These are phyloP conservation scores for Oryza glumipatula DNA, from an alignment of 176 grass and related monocot species.

Conservation along the genomic window DNA sequence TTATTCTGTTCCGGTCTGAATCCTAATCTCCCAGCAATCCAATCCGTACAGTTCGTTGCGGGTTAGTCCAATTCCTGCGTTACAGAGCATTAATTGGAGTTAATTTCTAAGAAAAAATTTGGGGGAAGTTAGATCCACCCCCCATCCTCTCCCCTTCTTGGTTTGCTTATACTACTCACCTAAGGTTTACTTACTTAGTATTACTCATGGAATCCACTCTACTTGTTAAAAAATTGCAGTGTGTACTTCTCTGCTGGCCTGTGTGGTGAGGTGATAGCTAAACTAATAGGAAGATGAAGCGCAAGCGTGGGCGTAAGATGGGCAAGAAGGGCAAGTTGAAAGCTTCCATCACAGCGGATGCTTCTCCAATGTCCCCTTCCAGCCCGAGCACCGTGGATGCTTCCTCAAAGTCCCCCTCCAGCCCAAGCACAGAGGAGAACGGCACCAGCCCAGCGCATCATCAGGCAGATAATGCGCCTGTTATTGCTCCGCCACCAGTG, in stretches of 20 bases:
- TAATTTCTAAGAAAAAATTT: neutral
- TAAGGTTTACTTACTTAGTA: neutral
- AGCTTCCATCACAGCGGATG: neutral
- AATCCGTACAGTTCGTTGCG: neutral
- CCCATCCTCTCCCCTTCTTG: neutral
- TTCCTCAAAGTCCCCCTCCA: constrained; percentile 36
- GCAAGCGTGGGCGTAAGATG: constrained; percentile 46
- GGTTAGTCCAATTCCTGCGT: neutral
- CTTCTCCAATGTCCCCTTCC: constrained; percentile 31
- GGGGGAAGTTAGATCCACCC: neutral
- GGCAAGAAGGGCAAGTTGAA: constrained; percentile 32
- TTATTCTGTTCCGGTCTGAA: too few species aligned
- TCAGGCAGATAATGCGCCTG: constrained; percentile 24
- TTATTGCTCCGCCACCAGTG: constrained; percentile 9
- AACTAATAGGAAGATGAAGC: constrained; percentile 51
- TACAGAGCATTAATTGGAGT: neutral
- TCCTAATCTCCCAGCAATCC: neutral
- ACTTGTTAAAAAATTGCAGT: neutral
- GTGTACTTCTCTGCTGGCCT: neutral
- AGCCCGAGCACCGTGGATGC: constrained; percentile 38
- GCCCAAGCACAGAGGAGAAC: constrained; percentile 42
- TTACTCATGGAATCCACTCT: neutral
- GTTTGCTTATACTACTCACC: neutral
- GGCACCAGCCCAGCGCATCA: constrained; percentile 1
- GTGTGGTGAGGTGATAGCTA: neutral